Evolutionary conservation across 345 rosid genomes (phyloP).

Genomic region (Reutealis trisperma): DNA sequence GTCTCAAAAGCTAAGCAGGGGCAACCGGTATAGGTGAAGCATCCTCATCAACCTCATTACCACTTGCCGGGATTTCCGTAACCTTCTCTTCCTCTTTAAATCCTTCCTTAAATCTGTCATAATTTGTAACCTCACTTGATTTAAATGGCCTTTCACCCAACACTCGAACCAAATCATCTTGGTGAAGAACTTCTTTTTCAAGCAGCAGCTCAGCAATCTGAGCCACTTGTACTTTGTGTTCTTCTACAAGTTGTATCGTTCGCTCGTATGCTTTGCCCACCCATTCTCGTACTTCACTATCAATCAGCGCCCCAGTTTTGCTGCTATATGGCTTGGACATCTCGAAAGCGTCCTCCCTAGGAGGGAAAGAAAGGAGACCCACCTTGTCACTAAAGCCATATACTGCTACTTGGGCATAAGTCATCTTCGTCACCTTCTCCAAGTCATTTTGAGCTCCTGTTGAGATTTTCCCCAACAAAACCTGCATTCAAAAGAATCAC

Average conservation of each 20-base stretch:
- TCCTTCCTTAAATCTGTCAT: conserved; percentile 75
- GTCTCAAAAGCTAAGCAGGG: conserved; percentile 2
- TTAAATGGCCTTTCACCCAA: conserved; percentile 87
- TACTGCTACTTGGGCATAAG: conserved; percentile 90
- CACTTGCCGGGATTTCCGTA: conserved; percentile 16
- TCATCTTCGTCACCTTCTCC: conserved; percentile 96
- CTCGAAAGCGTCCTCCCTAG: conserved; percentile 66
- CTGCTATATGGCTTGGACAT: conserved; percentile 91
- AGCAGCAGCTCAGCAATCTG: conserved; percentile 80
- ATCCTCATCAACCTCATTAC: conserved; percentile 52
- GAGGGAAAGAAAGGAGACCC: conserved; percentile 96
- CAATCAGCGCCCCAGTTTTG: conserved; percentile 84
- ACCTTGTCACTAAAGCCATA: conserved; percentile 97
- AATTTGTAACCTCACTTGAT: conserved; percentile 59
- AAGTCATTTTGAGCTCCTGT: conserved; percentile 95
- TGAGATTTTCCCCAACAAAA: conserved; percentile 84
- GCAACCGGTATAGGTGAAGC: conserved; percentile 30
- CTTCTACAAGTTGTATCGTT: conserved; percentile 60
- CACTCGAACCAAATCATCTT: conserved; percentile 62
- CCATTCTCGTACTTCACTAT: conserved; percentile 85
- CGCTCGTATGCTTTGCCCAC: conserved; percentile 66
- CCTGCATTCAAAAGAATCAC: conserved; percentile 34
- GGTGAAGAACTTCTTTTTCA: conserved; percentile 87
- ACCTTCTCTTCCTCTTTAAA: conserved; percentile 50
- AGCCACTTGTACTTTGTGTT: conserved; percentile 79